phyloP scores from a whole-genome alignment of 2,329 filamentous ascomycete species.

The Exutisphaerella laricina region DNA sequence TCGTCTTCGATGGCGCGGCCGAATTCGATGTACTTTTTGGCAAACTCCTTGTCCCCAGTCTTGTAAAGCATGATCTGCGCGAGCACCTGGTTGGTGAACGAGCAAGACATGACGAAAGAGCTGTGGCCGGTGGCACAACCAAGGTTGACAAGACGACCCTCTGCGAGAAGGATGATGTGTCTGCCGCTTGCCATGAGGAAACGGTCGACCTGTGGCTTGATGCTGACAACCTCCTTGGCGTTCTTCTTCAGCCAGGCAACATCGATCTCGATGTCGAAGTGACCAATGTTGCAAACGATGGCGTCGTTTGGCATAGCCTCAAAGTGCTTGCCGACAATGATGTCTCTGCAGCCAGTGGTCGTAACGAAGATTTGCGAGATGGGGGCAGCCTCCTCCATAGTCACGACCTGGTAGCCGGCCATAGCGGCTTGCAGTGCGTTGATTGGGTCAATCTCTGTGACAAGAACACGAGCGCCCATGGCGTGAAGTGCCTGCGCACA shows the following conservation, averaged over 20 bases:
- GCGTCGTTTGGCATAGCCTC: conserved; percentile 94
- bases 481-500: conserved; percentile 91
- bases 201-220: conserved; percentile 99
- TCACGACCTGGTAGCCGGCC: conserved; percentile 91
- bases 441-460: conserved; percentile 98
- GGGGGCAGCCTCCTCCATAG: conserved; percentile 93
- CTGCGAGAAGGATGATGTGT: conserved; percentile 96
- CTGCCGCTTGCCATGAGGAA: conserved; percentile 90
- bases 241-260: conserved; percentile 99
- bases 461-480: conserved; percentile 94
- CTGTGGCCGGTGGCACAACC: conserved; percentile 99
- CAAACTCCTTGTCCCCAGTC: conserved; percentile 78
- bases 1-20: conserved; percentile 46
- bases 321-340: conserved; percentile 87
- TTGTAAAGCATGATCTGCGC: conserved; percentile 99
- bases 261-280: conserved; percentile 99
- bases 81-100: conserved; percentile 99
- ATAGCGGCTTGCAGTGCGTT: conserved; percentile 99
- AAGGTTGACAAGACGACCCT: conserved; percentile 98
- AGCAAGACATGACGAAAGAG: conserved; percentile 99
- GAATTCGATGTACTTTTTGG: conserved; percentile 94
- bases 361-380: conserved; percentile 97
- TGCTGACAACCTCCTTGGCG: conserved; percentile 88
- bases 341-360: conserved; percentile 98
- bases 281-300: conserved; percentile 99